These are phyloP conservation scores for Tulasnella sp. DNA, from an alignment of 768 basidiomycete genomes.

Conservation along the genomic window DNA sequence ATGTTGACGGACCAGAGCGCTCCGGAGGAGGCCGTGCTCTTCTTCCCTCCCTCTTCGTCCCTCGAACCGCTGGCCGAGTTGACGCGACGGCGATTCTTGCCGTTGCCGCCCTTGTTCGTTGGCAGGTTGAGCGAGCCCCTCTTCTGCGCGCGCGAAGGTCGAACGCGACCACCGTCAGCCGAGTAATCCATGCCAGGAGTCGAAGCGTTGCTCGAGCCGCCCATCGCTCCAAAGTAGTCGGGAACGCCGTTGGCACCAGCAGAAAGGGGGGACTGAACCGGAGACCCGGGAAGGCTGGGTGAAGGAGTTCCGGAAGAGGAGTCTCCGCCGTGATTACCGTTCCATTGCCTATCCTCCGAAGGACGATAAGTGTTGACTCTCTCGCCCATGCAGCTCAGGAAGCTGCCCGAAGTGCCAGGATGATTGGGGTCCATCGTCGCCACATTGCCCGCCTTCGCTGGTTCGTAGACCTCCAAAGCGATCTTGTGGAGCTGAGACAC, in stretches of 20 bases:
- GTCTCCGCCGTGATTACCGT: conserved; percentile 27
- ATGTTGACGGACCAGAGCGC: conserved; percentile 84
- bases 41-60: conserved; percentile 41
- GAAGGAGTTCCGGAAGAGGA: conserved; percentile 33
- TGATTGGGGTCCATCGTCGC: conserved; percentile 47
- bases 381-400: conserved; percentile 85
- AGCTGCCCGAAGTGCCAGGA: conserved; percentile 67
- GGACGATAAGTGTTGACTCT: conserved; percentile 87
- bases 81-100: conserved; percentile 54
- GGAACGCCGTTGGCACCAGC: neutral
- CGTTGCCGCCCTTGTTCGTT: conserved; percentile 37
- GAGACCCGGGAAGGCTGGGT: conserved; percentile 56
- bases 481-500: conserved; percentile 95
- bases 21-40: conserved; percentile 42
- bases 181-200: conserved; percentile 25
- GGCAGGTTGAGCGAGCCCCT: conserved; percentile 42
- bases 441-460: conserved; percentile 45
- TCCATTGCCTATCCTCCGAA: conserved; percentile 74
- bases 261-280: conserved; percentile 50
- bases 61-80: conserved; percentile 55
- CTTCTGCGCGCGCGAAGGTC: conserved; percentile 27
- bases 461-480: conserved; percentile 82
- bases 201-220: conserved; percentile 20
- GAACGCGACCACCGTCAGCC: conserved; percentile 73
- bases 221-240: conserved; percentile 21